A percentile compares a stretch with the other conserved stretches of the same genome.
These are phyloP conservation scores for Anethum foeniculum DNA, from an alignment of 140 eudicot genomes.

Conservation along the genomic window DNA sequence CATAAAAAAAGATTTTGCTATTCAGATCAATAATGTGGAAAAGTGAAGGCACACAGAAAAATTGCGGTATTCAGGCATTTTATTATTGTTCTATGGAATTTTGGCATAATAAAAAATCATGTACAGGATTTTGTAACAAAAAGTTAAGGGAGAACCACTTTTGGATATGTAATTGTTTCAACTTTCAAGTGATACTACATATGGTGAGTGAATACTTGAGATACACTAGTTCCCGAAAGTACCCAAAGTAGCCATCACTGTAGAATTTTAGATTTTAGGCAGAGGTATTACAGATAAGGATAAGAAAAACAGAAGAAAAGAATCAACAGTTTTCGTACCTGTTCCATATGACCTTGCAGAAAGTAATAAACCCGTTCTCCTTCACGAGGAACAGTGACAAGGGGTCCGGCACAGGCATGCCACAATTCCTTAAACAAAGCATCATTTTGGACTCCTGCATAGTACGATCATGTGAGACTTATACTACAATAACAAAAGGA, in stretches of 20 bases:
- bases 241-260: not conserved
- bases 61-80: not conserved
- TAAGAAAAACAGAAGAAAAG: not conserved
- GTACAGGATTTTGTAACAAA: not conserved
- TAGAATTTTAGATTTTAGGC: not conserved
- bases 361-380: slow-evolving; percentile 84
- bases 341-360: slow-evolving; percentile 96
- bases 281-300: not conserved
- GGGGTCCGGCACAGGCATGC: slow-evolving; percentile 98
- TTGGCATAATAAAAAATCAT: not conserved
- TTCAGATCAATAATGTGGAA: not conserved
- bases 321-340: slow-evolving; percentile 33
- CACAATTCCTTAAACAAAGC: slow-evolving; percentile 75
- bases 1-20: not conserved
- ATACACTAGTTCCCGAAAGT: not conserved
- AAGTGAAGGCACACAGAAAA: not conserved
- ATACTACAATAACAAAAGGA: not conserved
- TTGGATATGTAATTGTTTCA: not conserved
- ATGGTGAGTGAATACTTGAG: not conserved
- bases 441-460: slow-evolving; percentile 25
- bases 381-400: slow-evolving; percentile 74
- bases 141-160: not conserved
- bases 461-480: not conserved
- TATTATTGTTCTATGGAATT: not conserved
- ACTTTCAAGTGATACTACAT: not conserved